Conservation (phyloP, 2,329 filamentous ascomycete species). For the Ascochyta lentis region DNA sequence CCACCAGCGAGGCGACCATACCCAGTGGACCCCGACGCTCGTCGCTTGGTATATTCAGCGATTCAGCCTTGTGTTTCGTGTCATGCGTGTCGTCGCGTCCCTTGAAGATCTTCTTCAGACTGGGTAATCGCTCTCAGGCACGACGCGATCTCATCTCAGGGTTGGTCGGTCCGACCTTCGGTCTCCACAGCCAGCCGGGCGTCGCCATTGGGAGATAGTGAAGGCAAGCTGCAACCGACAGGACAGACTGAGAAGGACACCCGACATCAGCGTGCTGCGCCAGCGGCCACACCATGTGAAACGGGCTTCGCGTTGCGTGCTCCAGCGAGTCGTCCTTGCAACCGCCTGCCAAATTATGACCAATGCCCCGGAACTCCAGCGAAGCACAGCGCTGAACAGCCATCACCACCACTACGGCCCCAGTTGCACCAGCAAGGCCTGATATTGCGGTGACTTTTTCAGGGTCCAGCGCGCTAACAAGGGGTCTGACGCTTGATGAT, state of each 20-base stretch:
- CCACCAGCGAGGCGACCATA: slow-evolving; percentile 7
- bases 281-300: slow-evolving; percentile 17
- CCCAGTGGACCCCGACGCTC: not conserved
- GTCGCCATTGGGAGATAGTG: slow-evolving; percentile 13
- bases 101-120: slow-evolving; percentile 23
- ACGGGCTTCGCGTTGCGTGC: slow-evolving; percentile 11
- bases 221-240: slow-evolving; percentile 11
- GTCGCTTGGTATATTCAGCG: slow-evolving; percentile 3
- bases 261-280: slow-evolving; percentile 18
- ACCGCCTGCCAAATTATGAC: slow-evolving; percentile 5
- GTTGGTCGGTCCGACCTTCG: slow-evolving; percentile 21
- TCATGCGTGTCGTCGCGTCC: slow-evolving; percentile 36
- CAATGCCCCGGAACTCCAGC: not conserved
- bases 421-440: slow-evolving; percentile 16
- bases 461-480: slow-evolving; percentile 26
- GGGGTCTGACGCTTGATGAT: slow-evolving; percentile 23
- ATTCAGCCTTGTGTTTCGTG: slow-evolving; percentile 34
- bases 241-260: slow-evolving; percentile 17
- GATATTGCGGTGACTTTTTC: slow-evolving; percentile 11
- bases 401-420: slow-evolving; percentile 10
- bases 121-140: slow-evolving; percentile 26
- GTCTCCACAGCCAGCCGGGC: not conserved
- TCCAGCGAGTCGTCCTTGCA: slow-evolving; percentile 9
- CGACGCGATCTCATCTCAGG: slow-evolving; percentile 17
- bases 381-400: slow-evolving; percentile 18